Conservation (phyloP, 2,329 filamentous ascomycete genomes). For the Scytalidium lignicola region DNA sequence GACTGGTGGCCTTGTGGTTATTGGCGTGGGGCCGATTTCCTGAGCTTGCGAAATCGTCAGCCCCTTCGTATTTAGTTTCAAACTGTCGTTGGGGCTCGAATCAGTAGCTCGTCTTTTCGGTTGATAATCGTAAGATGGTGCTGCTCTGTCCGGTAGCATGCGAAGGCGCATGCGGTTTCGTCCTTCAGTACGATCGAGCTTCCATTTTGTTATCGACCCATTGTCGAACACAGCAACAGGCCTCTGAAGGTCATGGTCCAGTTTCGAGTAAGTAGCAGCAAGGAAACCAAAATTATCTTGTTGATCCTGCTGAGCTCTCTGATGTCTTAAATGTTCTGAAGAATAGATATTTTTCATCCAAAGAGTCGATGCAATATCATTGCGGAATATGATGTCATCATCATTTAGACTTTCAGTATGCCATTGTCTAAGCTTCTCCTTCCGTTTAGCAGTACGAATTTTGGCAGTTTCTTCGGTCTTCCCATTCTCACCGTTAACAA, state of each 20-base stretch:
- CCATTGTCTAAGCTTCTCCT: constrained; percentile 80
- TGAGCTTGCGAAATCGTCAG: constrained; percentile 4
- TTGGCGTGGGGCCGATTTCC: background rate
- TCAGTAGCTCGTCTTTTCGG: constrained; percentile 68
- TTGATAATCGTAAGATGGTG: constrained; percentile 68
- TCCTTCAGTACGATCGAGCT: constrained; percentile 91
- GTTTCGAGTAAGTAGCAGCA: constrained; percentile 67
- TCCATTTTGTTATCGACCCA: constrained; percentile 67
- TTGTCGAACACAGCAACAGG: constrained; percentile 78
- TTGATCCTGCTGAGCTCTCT: constrained; percentile 84
- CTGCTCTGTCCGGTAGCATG: constrained; percentile 70
- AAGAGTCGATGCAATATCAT: constrained; percentile 79
- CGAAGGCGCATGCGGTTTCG: constrained; percentile 91
- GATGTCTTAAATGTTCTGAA: constrained; percentile 87
- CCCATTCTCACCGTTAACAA: constrained; percentile 76
- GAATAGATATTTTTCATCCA: constrained; percentile 96
- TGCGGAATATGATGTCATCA: constrained; percentile 71
- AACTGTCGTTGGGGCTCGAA: constrained; percentile 28
- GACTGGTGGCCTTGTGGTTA: background rate
- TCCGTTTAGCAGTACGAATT: constrained; percentile 65
- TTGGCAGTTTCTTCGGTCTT: constrained; percentile 72
- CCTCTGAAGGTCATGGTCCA: constrained; percentile 72
- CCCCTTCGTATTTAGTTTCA: constrained; percentile 29
- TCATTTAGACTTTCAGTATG: constrained; percentile 60
- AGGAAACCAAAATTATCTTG: constrained; percentile 84